Evolutionary conservation across 345 rosid genomes (phyloP).

Genomic region (Populus alba): DNA sequence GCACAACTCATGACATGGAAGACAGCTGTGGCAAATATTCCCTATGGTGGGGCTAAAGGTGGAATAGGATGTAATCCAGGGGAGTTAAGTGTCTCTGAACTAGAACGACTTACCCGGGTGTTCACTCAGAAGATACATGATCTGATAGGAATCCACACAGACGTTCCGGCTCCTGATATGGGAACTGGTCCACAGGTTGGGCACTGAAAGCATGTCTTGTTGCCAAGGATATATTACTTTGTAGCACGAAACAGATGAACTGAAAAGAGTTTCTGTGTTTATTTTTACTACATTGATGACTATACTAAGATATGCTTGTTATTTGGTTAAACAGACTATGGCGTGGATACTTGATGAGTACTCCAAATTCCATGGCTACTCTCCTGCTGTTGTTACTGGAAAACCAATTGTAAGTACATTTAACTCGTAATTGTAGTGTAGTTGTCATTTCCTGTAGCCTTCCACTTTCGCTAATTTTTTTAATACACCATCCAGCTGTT

Average conservation of each 20-base stretch:
- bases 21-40: constrained; percentile 93
- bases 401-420: constrained; percentile 66
- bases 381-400: constrained; percentile 94
- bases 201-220: neutral
- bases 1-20: constrained; percentile 99
- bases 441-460: neutral
- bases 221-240: neutral
- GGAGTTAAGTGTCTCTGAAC: constrained; percentile 62
- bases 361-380: constrained; percentile 89
- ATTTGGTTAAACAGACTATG: constrained; percentile 63
- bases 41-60: constrained; percentile 97
- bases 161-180: constrained; percentile 99
- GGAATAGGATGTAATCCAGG: constrained; percentile 89
- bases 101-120: constrained; percentile 84
- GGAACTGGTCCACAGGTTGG: constrained; percentile 91
- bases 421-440: neutral
- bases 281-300: neutral
- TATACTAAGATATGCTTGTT: neutral
- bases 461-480: neutral
- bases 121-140: constrained; percentile 97
- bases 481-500: neutral
- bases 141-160: constrained; percentile 79
- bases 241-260: neutral
- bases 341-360: constrained; percentile 99
- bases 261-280: neutral